Base-by-base conservation (phyloP, 306 rosid genomes). In the Adenanthera pavonina region DNA sequence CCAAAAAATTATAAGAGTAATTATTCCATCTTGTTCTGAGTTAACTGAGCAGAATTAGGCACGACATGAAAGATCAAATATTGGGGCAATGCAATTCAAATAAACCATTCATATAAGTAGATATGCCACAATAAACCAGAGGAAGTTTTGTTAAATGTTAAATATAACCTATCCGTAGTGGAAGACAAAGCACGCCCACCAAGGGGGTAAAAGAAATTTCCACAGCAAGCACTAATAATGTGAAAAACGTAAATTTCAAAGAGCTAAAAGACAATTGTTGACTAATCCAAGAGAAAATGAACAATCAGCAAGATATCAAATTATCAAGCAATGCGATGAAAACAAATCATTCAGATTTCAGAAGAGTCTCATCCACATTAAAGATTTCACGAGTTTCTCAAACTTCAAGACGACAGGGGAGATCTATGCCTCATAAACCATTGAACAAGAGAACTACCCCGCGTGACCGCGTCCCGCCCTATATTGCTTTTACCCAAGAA, bases 351-450 rank as follows among this genome's bases (percentile, higher is more conserved):
- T 52, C 61, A 65, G 20, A 87, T 77, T 38, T 68, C 73, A 43
- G 36, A 69, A 13, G 6, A n/a, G 38, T 48, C 74, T 10, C 53
- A 44, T 43, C 74, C 36, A 7, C 54, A 44, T 44, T 41, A 68
- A 67, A 41, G 9, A 41, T 68, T 46, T 46, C 2, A 69, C 53
- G 17, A 78, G 7, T 46, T 33, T 59, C 51, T 48, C 5, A 73
- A 12, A 53, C 20, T 70, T 61, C 30, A 10, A 1, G 6, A 59
- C 9, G 59, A 74, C 6, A 49, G 17, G 65, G 19, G 54, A 65
- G 80, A 86, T 84, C 85, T 69, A 56, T 19, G 19, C 38, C 38
- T 47, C 70, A 81, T 80, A 68, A 74, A 38, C 12, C 60, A 16
- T 54, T 17, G 16, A 72, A 77, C 43, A 15, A 69, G 12, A 78